Conservation (phyloP, 2,329 filamentous ascomycete species). For the Calonectria pseudoturangicola region DNA sequence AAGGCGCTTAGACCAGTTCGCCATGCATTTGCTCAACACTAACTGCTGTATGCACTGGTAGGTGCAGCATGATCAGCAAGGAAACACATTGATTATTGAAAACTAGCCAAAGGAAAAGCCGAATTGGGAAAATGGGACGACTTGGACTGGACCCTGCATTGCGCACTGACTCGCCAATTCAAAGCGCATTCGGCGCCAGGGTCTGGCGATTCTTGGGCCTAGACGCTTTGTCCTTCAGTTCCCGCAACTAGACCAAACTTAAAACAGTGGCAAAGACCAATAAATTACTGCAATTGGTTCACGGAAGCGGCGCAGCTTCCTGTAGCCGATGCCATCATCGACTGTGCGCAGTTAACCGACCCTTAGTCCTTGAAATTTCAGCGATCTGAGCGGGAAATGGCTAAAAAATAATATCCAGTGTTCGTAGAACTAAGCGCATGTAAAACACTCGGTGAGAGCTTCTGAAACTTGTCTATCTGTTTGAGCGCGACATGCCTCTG, state of each 20-base stretch:
- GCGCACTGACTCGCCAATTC: neutral
- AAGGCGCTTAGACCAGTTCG: too few relatives aligned
- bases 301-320: neutral
- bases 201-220: neutral
- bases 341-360: slow-evolving; percentile 14
- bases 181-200: neutral
- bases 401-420: neutral
- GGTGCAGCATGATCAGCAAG: too few relatives aligned
- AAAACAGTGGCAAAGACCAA: neutral
- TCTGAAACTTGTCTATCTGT: neutral
- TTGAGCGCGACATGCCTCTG: neutral
- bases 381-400: neutral
- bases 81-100: too few relatives aligned
- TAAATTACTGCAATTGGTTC: neutral
- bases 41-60: too few relatives aligned
- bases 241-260: neutral
- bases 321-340: neutral
- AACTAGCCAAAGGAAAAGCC: too few relatives aligned
- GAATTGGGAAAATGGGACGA: too few relatives aligned
- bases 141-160: neutral
- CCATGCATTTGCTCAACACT: too few relatives aligned
- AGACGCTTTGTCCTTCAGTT: neutral
- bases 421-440: neutral
- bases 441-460: neutral
- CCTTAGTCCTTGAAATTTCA: neutral